Evolutionary conservation across 306 rosid genomes (phyloP), one percentile per base, ranked within the genome.

Genomic region (Luffa aegyptiaca): DNA sequence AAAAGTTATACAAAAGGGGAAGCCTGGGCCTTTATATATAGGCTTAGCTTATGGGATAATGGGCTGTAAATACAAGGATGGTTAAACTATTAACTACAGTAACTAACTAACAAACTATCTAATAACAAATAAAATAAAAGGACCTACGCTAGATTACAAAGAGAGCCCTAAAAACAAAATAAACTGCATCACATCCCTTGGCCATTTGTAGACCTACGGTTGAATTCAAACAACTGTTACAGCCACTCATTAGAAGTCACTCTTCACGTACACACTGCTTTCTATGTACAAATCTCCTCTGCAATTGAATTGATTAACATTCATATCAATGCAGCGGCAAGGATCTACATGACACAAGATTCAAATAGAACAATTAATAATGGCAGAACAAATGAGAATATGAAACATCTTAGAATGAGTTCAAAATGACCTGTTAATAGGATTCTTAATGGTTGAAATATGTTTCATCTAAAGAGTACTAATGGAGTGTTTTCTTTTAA

Each of bases 281-380:
- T 73, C 61, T 73, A 73, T 73, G 62, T 73, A 73, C 80, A 55
- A 76, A 57, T 59, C 53, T 44, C 12, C 51, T 39, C 69, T 2
- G 36, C 37, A 46, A 6, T 37, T 31, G 69, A 76, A 76, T 39
- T 7, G 53, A 6, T 57, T 8, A 6, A 26, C 35, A 39, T 39
- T 76, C 80, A 76, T 57, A 69, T 26, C 53, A 76, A 2, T n/a
- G 80, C 80, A 76, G 80, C 80, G 0, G 80, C 53, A 7, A 76
- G 57, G n/a, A 76, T 76, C 80, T 76, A 76, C 51, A 76, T 1
- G 26, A 57, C 46, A 76, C 10, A 17, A 76, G 17, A n/a, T 49
- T 51, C 1, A n/a, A 7, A 46, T 33, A 48, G 42, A 26, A 26
- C 58, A 33, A 45, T 26, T 31, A 6, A 37, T 65, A 73, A 49